Conservation (phyloP, 108 stramenopile species). For the Hondaea fermentalgiana region DNA sequence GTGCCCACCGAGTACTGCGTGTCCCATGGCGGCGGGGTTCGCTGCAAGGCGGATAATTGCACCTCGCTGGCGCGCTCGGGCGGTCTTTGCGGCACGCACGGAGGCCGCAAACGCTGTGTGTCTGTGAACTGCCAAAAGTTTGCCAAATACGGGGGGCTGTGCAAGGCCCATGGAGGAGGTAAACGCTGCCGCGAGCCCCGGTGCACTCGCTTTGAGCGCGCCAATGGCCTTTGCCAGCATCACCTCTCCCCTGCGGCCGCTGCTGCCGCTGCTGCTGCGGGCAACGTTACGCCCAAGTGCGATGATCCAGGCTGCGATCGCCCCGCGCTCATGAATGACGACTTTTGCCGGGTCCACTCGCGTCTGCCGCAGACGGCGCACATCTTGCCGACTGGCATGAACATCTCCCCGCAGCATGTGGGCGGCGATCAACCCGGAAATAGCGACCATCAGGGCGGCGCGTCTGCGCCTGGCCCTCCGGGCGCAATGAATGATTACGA, state of each 20-base stretch:
- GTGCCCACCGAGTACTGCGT: conserved; percentile 89
- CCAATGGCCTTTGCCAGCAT: neutral
- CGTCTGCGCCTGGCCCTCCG: too few relatives aligned
- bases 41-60: conserved; percentile 36
- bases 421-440: neutral
- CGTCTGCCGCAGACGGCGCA: neutral
- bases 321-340: neutral
- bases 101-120: conserved; percentile 68
- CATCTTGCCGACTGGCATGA: neutral
- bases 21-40: conserved; percentile 81
- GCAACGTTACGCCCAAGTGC: neutral
- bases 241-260: neutral
- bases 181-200: conserved; percentile 74
- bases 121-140: conserved; percentile 76
- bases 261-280: neutral
- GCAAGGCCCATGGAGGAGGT: conserved; percentile 95
- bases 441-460: neutral
- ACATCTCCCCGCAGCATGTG: neutral
- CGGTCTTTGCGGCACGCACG: neutral
- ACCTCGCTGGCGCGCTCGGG: neutral
- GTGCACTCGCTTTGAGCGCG: conserved; percentile 29
- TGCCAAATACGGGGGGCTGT: conserved; percentile 85
- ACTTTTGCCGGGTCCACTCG: neutral
- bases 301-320: conserved; percentile 3
- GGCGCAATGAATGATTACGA: neutral